Conservation (phyloP, 371 early-diverging fungal species). For the Chytridium lagenaria region DNA sequence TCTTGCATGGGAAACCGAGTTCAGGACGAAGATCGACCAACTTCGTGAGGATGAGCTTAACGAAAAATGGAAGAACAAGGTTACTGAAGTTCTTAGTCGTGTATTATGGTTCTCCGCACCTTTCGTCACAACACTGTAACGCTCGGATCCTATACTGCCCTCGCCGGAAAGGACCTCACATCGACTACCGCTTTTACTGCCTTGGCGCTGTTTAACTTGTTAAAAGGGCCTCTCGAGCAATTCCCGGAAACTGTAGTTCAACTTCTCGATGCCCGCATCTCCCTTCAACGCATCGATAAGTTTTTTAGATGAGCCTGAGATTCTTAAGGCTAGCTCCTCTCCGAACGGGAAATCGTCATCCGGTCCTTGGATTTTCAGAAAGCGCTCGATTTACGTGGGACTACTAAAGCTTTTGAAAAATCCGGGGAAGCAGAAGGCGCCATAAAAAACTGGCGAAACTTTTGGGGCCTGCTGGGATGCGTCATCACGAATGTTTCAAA, state of each 20-base stretch:
- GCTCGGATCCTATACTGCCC: slow-evolving; percentile 18
- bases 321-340: slow-evolving; percentile 1
- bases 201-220: slow-evolving; percentile 24
- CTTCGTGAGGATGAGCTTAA: slow-evolving; percentile 27
- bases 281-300: slow-evolving; percentile 29
- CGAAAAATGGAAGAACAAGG: neutral
- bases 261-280: slow-evolving; percentile 33
- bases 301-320: slow-evolving; percentile 34
- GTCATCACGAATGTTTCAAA: too few relatives aligned
- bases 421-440: neutral
- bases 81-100: slow-evolving; percentile 7
- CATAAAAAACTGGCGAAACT: neutral
- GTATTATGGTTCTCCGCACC: slow-evolving; percentile 30
- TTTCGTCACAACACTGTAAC: slow-evolving; percentile 30
- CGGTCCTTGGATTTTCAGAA: neutral
- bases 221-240: slow-evolving; percentile 20
- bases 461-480: neutral
- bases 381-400: slow-evolving; percentile 3
- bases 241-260: slow-evolving; percentile 30
- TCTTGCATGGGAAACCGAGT: slow-evolving; percentile 45
- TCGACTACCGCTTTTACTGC: slow-evolving; percentile 28
- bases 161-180: slow-evolving; percentile 15
- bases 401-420: neutral
- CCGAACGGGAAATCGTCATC: neutral
- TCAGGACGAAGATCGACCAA: slow-evolving; percentile 39